phyloP scores from a whole-genome alignment of 495 filamentous ascomycete species.

The Mytilinidion resinicola region DNA sequence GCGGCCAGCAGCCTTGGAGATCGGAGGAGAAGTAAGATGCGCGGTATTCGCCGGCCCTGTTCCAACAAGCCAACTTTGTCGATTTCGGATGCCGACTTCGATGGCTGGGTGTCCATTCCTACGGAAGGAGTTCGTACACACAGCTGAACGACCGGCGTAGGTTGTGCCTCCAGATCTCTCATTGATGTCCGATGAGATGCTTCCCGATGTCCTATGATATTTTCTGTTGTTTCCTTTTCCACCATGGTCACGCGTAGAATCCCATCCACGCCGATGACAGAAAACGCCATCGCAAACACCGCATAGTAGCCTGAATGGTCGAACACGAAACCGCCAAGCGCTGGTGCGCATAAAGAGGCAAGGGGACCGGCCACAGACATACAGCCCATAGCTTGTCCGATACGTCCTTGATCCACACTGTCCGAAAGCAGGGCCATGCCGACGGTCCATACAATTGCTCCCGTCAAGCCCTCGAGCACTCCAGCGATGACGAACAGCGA shows the following conservation, averaged over 20 bases:
- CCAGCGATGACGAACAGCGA: conserved; percentile 24
- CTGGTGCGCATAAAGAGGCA: conserved; percentile 1
- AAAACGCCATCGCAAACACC: conserved; percentile 8
- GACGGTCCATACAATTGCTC: conserved; percentile 22
- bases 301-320: conserved; percentile 5
- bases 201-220: too few relatives aligned
- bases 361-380: background rate
- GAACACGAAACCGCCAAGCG: conserved; percentile 9
- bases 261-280: conserved; percentile 1
- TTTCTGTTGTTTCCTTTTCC: background rate
- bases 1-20: conserved; percentile 2
- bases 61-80: background rate
- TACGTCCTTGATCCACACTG: conserved; percentile 15
- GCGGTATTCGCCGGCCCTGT: conserved; percentile 2
- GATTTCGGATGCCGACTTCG: background rate
- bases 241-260: background rate
- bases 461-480: conserved; percentile 25
- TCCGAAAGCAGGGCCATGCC: conserved; percentile 23
- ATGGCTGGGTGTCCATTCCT: background rate
- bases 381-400: conserved; percentile 27
- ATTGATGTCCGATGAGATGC: too few relatives aligned
- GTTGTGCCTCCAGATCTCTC: background rate
- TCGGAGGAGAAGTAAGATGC: conserved; percentile 4
- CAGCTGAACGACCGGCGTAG: background rate
- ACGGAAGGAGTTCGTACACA: background rate